Evolutionary conservation across 441 rosid genomes (phyloP), one percentile per base, ranked within the genome.

Genomic region (Brassica balearica): DNA sequence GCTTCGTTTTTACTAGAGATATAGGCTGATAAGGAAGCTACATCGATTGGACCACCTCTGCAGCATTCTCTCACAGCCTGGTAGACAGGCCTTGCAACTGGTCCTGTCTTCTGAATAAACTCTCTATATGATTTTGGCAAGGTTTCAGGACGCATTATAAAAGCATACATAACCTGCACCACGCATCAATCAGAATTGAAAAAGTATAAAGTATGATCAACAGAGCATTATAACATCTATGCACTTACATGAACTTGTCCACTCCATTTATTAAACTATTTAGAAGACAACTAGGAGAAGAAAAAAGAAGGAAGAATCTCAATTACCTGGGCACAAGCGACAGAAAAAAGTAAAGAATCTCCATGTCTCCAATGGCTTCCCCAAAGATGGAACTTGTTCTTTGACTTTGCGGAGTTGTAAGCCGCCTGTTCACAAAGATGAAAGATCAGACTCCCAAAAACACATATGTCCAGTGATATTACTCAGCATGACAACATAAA

Each of bases 291-390:
- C n/a, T 32, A 63, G 53, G 36, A 38, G 27, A 67, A 22, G 17
- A 80, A 63, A 58, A 56, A 19, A 66, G 4, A 66, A 66, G 5
- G 29, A 77, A 55, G 23, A 72, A 74, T 69, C 46, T 48, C 59
- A 43, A 69, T 73, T 84, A 96, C 99, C 98, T 94, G 99, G 55
- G 98, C 87, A 68, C 97, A 96, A 23, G 98, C 97, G 41, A 91
- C 72, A 68, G 96, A 77, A 81, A 96, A 96, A 27, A 91, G 98
- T 85, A 96, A 87, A 15, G 97, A 87, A 86, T 96, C 99, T 29
- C 99, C 99, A 83, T 94, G 99, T 77, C 92, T 90, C 98, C 97
- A 92, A 81, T 94, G 93, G 85, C 96, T 94, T 83, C 97, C 99
- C 99, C 98, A 94, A 8, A 96, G 86, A 82, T 94, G 97, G 85